Evolutionary conservation across 1,284 basidiomycete species (phyloP).

Genomic region (Irpex lacteus): DNA sequence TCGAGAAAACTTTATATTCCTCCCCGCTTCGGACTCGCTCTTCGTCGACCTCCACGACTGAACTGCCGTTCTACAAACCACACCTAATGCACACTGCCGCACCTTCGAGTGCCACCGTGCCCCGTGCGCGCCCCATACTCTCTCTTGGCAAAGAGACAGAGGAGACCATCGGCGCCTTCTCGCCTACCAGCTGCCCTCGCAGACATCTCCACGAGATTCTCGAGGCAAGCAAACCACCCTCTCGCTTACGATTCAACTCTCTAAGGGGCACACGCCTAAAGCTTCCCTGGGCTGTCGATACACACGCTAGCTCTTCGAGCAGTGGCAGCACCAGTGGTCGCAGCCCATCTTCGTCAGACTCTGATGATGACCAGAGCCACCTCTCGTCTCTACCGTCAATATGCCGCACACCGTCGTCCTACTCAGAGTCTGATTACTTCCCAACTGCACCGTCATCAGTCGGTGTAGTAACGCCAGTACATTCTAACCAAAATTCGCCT

Average conservation of each 20-base stretch:
- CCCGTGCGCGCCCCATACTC: conserved; percentile 6
- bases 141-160: conserved; percentile 12
- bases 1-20: not conserved
- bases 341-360: not conserved
- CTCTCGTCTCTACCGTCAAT: conserved; percentile 28
- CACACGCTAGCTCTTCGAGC: not conserved
- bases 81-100: not conserved
- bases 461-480: conserved; percentile 20
- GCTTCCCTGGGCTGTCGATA: conserved; percentile 9
- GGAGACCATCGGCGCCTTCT: conserved; percentile 28
- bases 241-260: conserved; percentile 1
- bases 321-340: not conserved
- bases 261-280: not conserved
- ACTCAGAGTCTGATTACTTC: conserved; percentile 29
- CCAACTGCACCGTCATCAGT: conserved; percentile 26
- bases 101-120: conserved; percentile 6
- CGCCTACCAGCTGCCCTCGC: conserved; percentile 27
- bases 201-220: conserved; percentile 24
- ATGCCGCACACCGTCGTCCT: conserved; percentile 30
- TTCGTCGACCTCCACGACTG: not conserved
- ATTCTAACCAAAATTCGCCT: conserved; percentile 14
- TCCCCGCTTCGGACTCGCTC: not conserved
- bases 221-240: conserved; percentile 6
- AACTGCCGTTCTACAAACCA: not conserved
- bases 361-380: not conserved